A percentile compares a stretch with the other conserved stretches of the same genome.
phyloP scores from a whole-genome alignment of 805 yeast species.

The Nakazawaea peltata region DNA sequence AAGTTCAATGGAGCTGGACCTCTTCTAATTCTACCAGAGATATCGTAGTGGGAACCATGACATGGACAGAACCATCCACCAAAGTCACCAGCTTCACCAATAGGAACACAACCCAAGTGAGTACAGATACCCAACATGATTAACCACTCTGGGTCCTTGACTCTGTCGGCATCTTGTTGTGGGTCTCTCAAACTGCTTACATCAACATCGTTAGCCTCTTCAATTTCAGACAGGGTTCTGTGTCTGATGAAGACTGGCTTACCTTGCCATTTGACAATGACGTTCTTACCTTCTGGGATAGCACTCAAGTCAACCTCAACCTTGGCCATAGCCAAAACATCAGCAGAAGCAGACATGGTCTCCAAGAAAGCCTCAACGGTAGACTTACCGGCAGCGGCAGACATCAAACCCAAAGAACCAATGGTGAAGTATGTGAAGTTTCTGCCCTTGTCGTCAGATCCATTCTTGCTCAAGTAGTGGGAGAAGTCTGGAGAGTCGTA shows the following conservation, averaged over 20 bases:
- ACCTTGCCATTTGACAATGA: conserved; percentile 99
- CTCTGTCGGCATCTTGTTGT: conserved; percentile 88
- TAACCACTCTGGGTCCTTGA: conserved; percentile 95
- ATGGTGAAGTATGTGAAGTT: conserved; percentile 95
- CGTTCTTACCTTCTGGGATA: conserved; percentile 96
- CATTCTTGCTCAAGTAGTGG: conserved; percentile 64
- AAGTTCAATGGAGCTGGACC: conserved; percentile 99
- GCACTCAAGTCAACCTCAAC: conserved; percentile 92
- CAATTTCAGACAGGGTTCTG: conserved; percentile 89
- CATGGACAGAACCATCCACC: conserved; percentile 99
- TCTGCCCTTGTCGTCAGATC: conserved; percentile 63
- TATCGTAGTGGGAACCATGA: conserved; percentile 99
- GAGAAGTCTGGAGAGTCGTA: conserved; percentile 91
- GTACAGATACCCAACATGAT: conserved; percentile 99
- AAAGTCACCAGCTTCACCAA: conserved; percentile 98
- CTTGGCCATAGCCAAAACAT: conserved; percentile 98
- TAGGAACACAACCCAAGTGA: conserved; percentile 99
- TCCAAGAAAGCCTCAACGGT: conserved; percentile 90
- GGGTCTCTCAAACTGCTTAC: conserved; percentile 84
- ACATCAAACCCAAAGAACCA: conserved; percentile 85
- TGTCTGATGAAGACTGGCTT: conserved; percentile 99
- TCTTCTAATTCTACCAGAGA: conserved; percentile 99
- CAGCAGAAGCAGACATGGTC: conserved; percentile 97
- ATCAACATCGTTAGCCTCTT: conserved; percentile 86
- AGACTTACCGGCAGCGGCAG: conserved; percentile 93